These are phyloP conservation scores for Stephanodiscus minutulus DNA, from an alignment of 108 stramenopile genomes.

Conservation along the genomic window DNA sequence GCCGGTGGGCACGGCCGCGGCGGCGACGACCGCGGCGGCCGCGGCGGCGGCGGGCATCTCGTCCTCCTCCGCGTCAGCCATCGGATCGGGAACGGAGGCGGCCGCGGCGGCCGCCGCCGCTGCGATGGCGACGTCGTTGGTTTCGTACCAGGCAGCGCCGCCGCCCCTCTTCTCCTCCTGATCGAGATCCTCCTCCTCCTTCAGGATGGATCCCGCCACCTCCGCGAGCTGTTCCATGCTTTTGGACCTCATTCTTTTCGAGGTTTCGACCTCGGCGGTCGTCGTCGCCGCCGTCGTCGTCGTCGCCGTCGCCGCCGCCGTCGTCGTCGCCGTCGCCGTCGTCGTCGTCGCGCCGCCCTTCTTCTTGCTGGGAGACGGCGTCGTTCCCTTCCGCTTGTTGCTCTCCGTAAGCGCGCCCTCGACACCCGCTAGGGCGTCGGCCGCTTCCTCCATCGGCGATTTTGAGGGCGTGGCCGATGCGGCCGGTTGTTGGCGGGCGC, in stretches of 20 bases:
- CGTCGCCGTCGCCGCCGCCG: background rate
- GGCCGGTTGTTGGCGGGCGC: conserved; percentile 18
- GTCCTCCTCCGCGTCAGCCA: background rate
- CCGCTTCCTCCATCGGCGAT: conserved; percentile 38
- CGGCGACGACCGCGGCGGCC: background rate
- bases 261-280: background rate
- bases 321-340: background rate
- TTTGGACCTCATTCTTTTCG: conserved; percentile 19
- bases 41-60: background rate
- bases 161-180: background rate
- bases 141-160: background rate
- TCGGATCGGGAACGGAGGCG: conserved; percentile 12
- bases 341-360: background rate
- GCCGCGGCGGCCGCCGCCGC: conserved; percentile 23
- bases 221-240: conserved; percentile 39
- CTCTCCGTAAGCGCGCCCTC: conserved; percentile 34
- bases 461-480: background rate
- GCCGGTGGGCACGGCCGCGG: conserved; percentile 1
- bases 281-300: background rate
- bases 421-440: conserved; percentile 39
- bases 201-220: conserved; percentile 39
- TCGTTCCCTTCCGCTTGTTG: conserved; percentile 10
- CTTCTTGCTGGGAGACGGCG: conserved; percentile 8
- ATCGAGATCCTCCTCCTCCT: background rate
- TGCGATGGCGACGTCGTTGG: conserved; percentile 11